Evolutionary conservation across 352 stramenopile genomes (phyloP).

Genomic region (Pythium sp.): DNA sequence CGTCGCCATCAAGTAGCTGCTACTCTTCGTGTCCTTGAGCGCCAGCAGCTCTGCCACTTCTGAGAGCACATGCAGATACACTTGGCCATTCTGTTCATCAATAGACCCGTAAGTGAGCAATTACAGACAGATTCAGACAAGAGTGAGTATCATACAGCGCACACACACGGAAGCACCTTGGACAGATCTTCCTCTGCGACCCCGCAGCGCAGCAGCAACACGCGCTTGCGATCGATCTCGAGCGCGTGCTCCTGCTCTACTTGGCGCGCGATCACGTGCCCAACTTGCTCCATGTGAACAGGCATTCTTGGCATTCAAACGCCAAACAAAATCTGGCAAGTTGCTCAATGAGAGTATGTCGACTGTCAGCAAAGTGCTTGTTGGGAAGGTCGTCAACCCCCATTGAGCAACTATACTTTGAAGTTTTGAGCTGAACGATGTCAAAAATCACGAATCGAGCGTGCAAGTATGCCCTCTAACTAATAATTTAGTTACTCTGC

Average conservation of each 20-base stretch:
- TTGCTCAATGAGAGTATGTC: not conserved
- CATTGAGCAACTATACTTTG: no score
- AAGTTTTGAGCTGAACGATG: not conserved
- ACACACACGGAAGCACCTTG: constrained; percentile 22
- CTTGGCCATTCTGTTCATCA: constrained; percentile 34
- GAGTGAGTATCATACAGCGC: not conserved
- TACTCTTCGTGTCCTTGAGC: constrained; percentile 34
- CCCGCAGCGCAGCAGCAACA: constrained; percentile 27
- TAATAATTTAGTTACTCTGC: not conserved
- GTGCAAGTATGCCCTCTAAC: not conserved
- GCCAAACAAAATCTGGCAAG: not conserved
- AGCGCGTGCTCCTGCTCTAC: constrained; percentile 33
- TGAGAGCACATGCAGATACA: constrained; percentile 48
- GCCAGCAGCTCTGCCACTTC: constrained; percentile 37
- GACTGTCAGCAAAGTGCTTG: no score
- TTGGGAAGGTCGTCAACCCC: no score
- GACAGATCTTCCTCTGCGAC: constrained; percentile 44
- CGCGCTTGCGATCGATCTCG: constrained; percentile 30
- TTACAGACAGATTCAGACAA: not conserved
- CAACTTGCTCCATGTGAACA: constrained; percentile 7
- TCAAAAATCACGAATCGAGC: not conserved
- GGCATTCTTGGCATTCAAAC: not conserved
- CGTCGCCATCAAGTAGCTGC: constrained; percentile 35
- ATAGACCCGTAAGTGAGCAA: not conserved
- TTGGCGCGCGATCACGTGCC: constrained; percentile 20